Conservation (phyloP, 1,284 basidiomycete species). For the Ceratobasidium sp. region DNA sequence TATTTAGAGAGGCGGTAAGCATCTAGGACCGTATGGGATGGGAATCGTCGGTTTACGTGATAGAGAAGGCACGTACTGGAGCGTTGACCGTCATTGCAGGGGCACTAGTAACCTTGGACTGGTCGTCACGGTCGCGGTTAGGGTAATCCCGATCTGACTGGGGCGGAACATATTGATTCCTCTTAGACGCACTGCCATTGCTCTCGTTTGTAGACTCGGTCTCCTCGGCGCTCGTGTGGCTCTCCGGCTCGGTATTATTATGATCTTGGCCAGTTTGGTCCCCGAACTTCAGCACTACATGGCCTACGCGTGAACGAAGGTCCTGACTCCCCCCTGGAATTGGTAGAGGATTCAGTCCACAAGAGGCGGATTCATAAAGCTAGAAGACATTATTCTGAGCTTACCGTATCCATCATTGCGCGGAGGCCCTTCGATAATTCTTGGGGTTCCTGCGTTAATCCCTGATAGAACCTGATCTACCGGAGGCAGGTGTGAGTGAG, state of each 20-base stretch:
- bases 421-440: too few relatives aligned
- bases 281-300: conserved; percentile 17
- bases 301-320: background rate
- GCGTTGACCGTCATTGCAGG: conserved; percentile 18
- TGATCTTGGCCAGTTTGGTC: conserved; percentile 17
- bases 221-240: conserved; percentile 12
- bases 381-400: too few relatives aligned
- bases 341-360: too few relatives aligned
- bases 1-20: conserved; percentile 22
- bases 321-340: too few relatives aligned
- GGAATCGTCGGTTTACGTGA: background rate
- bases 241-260: conserved; percentile 9
- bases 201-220: conserved; percentile 13
- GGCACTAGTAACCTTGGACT: conserved; percentile 18
- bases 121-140: conserved; percentile 26
- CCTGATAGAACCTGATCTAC: too few relatives aligned
- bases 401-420: too few relatives aligned
- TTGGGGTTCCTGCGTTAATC: too few relatives aligned
- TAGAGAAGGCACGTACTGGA: conserved; percentile 25
- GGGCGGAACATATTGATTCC: background rate
- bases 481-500: too few relatives aligned
- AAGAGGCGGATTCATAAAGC: too few relatives aligned
- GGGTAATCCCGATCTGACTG: conserved; percentile 27
- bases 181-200: conserved; percentile 2
- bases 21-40: background rate